Conservation (phyloP, 768 basidiomycete species). For the Russula virescens region DNA sequence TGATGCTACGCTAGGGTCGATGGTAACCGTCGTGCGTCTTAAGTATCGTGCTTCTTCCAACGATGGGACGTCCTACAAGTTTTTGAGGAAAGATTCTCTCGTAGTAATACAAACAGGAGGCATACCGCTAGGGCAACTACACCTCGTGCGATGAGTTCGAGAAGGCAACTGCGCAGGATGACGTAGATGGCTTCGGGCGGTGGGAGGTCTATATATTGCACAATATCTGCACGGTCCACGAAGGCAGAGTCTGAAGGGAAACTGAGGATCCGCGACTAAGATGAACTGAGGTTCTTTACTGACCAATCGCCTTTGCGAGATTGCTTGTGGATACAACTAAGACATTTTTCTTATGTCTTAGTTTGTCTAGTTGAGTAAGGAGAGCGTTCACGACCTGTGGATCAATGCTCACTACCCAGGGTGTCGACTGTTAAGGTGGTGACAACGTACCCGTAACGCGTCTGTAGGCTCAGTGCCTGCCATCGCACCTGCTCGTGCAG, state of each 20-base stretch:
- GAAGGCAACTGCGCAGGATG: conserved; percentile 76
- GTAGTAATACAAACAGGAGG: neutral
- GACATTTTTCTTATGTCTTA: conserved; percentile 90
- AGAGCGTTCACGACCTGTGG: conserved; percentile 93
- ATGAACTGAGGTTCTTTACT: conserved; percentile 19
- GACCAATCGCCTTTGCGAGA: conserved; percentile 89
- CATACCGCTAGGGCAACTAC: conserved; percentile 63
- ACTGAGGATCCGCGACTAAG: conserved; percentile 3
- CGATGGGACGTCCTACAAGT: conserved; percentile 53
- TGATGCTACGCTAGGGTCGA: conserved; percentile 28
- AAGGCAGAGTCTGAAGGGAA: conserved; percentile 77
- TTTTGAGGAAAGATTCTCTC: neutral
- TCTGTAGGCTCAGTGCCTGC: conserved; percentile 95
- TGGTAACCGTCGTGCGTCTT: conserved; percentile 32
- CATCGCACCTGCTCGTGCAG: conserved; percentile 91
- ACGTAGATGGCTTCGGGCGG: conserved; percentile 90
- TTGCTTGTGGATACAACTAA: conserved; percentile 97
- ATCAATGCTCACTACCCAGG: neutral
- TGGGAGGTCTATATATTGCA: conserved; percentile 91
- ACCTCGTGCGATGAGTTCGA: conserved; percentile 70
- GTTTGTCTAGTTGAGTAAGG: conserved; percentile 92
- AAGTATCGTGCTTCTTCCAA: conserved; percentile 57
- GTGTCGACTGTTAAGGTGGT: neutral
- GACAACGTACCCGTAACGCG: conserved; percentile 67
- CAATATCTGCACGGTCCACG: conserved; percentile 93